Conservation (phyloP, 2,329 filamentous ascomycete species). For the Pyrenophora seminiperda region DNA sequence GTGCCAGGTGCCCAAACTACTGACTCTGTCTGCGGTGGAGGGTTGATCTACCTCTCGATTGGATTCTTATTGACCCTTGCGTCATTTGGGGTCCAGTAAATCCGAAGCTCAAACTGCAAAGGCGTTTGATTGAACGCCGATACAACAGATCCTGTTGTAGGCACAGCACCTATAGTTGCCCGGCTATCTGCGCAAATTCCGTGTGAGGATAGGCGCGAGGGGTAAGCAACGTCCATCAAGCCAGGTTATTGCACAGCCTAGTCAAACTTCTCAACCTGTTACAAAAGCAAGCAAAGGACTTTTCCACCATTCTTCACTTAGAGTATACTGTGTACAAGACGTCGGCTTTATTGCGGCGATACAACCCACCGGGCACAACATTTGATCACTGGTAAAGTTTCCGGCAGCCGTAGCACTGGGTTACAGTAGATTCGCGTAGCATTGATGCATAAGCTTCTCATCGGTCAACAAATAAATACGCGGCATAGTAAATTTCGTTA, state of each 20-base stretch:
- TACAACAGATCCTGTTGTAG: not conserved
- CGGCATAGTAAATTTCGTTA: constrained; percentile 10
- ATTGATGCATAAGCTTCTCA: constrained; percentile 4
- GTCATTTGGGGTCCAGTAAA: constrained; percentile 7
- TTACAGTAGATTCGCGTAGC: constrained; percentile 5
- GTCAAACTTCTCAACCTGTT: too few relatives aligned
- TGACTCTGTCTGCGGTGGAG: not conserved
- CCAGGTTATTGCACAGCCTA: too few relatives aligned
- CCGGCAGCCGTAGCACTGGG: constrained; percentile 11
- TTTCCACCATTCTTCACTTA: not conserved
- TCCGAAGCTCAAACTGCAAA: not conserved
- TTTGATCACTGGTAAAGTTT: constrained; percentile 2
- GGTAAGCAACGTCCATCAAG: too few relatives aligned
- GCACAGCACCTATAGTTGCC: too few relatives aligned
- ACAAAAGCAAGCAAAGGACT: too few relatives aligned
- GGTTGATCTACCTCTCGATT: constrained; percentile 6
- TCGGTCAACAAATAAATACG: constrained; percentile 9
- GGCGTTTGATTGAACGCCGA: not conserved
- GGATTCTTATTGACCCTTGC: constrained; percentile 13
- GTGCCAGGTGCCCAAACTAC: constrained; percentile 10
- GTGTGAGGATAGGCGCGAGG: too few relatives aligned
- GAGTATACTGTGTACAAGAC: not conserved
- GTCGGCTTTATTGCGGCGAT: constrained; percentile 9
- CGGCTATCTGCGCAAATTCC: too few relatives aligned
- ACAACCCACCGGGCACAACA: constrained; percentile 3